phyloP scores from a whole-genome alignment of 83 land plant species.

The Isoetes engelmannii region DNA sequence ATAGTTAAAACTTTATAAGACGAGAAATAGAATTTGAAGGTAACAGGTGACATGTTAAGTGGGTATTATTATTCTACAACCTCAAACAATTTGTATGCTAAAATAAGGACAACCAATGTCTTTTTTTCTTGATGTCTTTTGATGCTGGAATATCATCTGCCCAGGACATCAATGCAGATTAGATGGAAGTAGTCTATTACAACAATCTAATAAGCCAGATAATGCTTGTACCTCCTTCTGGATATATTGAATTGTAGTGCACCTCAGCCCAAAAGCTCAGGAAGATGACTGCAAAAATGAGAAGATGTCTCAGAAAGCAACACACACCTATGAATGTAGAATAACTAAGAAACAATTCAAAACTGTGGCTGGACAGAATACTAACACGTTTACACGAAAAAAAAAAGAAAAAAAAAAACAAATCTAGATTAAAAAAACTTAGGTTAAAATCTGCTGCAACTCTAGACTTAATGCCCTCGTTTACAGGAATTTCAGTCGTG shows the following conservation, averaged over 20 bases:
- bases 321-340: neutral
- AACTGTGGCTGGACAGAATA: too few species aligned
- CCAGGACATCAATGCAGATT: neutral
- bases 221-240: constrained; percentile 48
- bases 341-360: neutral
- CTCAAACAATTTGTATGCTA: too few species aligned
- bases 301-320: neutral
- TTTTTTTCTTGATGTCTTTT: constrained; percentile 2
- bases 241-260: constrained; percentile 86
- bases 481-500: too few species aligned
- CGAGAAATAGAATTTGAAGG: too few species aligned
- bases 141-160: neutral
- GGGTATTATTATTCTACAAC: too few species aligned
- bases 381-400: too few species aligned
- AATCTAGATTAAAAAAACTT: too few species aligned
- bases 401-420: too few species aligned
- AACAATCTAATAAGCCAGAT: neutral
- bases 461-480: too few species aligned
- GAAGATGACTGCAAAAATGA: constrained; percentile 53
- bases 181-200: neutral
- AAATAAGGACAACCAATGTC: constrained; percentile 8
- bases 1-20: too few species aligned
- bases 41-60: too few species aligned
- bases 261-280: constrained; percentile 96
- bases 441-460: too few species aligned